Conservation (phyloP, 1,284 basidiomycete genomes). For the Ceratobasidium sp. region DNA sequence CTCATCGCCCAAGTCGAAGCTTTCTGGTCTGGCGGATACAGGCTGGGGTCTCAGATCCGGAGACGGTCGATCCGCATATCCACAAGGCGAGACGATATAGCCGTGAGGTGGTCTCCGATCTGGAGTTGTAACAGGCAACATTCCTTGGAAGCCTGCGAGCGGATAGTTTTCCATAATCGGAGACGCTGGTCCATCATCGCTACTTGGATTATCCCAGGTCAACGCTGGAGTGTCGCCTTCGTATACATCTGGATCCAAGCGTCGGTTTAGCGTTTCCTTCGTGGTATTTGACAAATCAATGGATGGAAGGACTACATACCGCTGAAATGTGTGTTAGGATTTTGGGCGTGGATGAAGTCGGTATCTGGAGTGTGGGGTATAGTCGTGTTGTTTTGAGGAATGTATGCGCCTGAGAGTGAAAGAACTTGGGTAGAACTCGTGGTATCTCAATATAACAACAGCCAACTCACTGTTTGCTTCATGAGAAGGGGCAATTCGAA, state of each 20-base stretch:
- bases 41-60: too few relatives aligned
- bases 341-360: neutral
- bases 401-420: conserved; percentile 9
- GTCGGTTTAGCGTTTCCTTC: too few relatives aligned
- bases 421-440: neutral
- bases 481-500: too few relatives aligned
- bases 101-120: too few relatives aligned
- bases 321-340: neutral
- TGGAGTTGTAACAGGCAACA: neutral
- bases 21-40: too few relatives aligned
- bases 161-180: neutral
- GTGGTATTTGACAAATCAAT: neutral
- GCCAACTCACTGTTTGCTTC: neutral
- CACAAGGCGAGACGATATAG: too few relatives aligned
- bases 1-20: too few relatives aligned
- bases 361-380: neutral
- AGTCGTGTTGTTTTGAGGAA: neutral
- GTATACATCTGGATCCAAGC: neutral
- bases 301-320: neutral
- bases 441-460: too few relatives aligned
- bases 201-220: conserved; percentile 7
- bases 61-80: too few relatives aligned
- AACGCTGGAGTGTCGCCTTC: neutral
- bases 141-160: neutral
- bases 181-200: neutral